Percentiles rank a stretch among this genome's conserved stretches.
Conservation (phyloP, 208 protist species). For the Borovskyia barvae region DNA sequence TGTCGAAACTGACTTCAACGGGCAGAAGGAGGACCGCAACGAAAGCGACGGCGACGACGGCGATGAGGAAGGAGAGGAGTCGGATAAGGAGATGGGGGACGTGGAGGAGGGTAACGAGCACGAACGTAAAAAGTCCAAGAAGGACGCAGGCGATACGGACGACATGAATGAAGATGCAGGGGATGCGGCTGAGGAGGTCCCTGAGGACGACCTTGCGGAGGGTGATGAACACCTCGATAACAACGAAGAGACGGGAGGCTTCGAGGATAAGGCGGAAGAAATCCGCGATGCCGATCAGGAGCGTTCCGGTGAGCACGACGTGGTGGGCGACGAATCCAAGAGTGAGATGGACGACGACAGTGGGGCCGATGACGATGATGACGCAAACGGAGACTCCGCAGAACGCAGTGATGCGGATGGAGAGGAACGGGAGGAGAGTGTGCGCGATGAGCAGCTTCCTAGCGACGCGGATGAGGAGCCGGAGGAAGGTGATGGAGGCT, state of each 20-base stretch:
- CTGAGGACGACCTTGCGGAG: slow-evolving; percentile 78
- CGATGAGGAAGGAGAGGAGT: slow-evolving; percentile 69
- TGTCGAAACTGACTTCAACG: slow-evolving; percentile 84
- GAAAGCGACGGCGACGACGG: slow-evolving; percentile 76
- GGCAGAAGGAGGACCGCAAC: slow-evolving; percentile 70
- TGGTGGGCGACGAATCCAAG: slow-evolving; percentile 65
- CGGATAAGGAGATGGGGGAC: slow-evolving; percentile 83
- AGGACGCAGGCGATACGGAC: slow-evolving; percentile 72
- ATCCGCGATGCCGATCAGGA: slow-evolving; percentile 76
- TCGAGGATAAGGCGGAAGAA: slow-evolving; percentile 82
- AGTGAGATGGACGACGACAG: slow-evolving; percentile 36
- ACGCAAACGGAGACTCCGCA: slow-evolving; percentile 26
- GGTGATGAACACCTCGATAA: slow-evolving; percentile 35
- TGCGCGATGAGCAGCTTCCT: slow-evolving; percentile 33
- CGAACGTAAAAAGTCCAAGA: slow-evolving; percentile 73
- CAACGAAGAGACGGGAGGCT: slow-evolving; percentile 80
- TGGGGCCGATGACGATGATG: slow-evolving; percentile 33
- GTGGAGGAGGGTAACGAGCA: slow-evolving; percentile 88
- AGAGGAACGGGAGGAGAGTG: slow-evolving; percentile 56
- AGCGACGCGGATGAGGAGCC: slow-evolving; percentile 30
- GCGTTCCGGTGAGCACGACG: slow-evolving; percentile 63
- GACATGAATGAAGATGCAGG: slow-evolving; percentile 79
- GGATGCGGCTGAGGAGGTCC: slow-evolving; percentile 72
- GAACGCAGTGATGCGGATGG: slow-evolving; percentile 60
- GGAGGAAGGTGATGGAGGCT: slow-evolving; percentile 30